Base-by-base conservation (phyloP, 2,329 filamentous ascomycete species). In the Purpureocillium takamizusanense region DNA sequence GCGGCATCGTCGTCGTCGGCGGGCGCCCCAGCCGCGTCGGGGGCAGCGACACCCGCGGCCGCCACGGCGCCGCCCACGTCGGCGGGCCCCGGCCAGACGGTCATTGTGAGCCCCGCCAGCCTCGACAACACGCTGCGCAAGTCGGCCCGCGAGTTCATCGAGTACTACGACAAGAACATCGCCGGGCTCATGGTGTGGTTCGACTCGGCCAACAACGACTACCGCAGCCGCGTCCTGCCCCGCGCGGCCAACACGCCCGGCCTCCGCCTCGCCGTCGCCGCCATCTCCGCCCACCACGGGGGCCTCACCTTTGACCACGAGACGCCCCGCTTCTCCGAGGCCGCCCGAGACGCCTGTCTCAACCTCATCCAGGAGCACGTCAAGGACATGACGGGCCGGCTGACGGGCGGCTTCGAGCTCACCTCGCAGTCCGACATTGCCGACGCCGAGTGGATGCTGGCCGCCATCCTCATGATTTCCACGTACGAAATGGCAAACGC, bases 121-220 rank as follows among this genome's bases (percentile, higher is more conserved):
- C 38, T 51, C 36, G 47, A 44, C 15, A 36, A 42, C n/a, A 42
- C 43, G 2, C 43, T 47, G 14, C 38, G 42, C 23, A 38, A 38
- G 9, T 51, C 53, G 14, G 40, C 44, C 13, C 43, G 44, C 6
- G 42, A 48, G 10, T 50, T 56, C 32, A 47, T 56, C 23, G 48
- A 54, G 8, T 54, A 57, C 36, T 57, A 53, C 35, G 50, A 54
- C 25, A 50, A 51, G 36, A 44, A 52, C 36, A 35, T 57, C 18
- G 53, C 52, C 3, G 49, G 51, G 6, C 43, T 55, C 10, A 57
- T 57, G 54, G 52, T 57, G 13, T 57, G 54, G 54, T 42, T 56
- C 14, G 54, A 57, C 36, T 52, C 53, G 9, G 47, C 46, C 4
- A 47, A 53, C 14, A 57, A 57, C 28, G 48, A 49, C 23, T 57